phyloP scores from a whole-genome alignment of 352 stramenopile species.

The Phytophthora parvispora region DNA sequence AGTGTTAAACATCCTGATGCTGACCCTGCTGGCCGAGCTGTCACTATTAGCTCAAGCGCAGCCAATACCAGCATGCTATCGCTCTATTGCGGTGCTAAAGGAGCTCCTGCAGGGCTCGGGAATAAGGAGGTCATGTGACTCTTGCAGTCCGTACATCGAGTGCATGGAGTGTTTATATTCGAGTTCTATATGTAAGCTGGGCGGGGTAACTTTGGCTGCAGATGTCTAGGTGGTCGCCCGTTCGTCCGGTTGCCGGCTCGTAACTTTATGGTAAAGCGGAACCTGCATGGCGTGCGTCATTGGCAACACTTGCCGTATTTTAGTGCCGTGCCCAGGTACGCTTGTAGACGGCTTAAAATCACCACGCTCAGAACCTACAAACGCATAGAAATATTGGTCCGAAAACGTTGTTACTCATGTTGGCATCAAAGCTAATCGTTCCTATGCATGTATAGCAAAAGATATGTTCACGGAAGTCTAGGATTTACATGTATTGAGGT shows the following conservation, averaged over 20 bases:
- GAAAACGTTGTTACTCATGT: too few relatives aligned
- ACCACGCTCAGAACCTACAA: too few relatives aligned
- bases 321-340: too few relatives aligned
- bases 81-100: slow-evolving; percentile 5
- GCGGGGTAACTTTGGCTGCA: neutral
- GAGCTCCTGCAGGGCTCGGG: slow-evolving; percentile 8
- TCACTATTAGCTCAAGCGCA: neutral
- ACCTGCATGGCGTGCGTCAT: neutral
- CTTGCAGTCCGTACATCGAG: neutral
- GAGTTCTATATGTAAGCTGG: neutral
- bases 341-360: neutral
- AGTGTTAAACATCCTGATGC: slow-evolving; percentile 23
- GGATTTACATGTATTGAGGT: neutral
- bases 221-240: neutral
- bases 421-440: neutral
- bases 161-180: neutral
- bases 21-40: neutral
- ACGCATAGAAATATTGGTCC: too few relatives aligned
- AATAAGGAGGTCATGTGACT: slow-evolving; percentile 17
- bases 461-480: neutral
- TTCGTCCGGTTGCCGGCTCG: neutral
- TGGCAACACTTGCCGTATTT: neutral
- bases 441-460: neutral
- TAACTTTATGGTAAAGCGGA: neutral
- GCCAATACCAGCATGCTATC: too few relatives aligned